Conservation (phyloP, 1,284 basidiomycete species). For the Cutaneotrichosporon dermatis region DNA sequence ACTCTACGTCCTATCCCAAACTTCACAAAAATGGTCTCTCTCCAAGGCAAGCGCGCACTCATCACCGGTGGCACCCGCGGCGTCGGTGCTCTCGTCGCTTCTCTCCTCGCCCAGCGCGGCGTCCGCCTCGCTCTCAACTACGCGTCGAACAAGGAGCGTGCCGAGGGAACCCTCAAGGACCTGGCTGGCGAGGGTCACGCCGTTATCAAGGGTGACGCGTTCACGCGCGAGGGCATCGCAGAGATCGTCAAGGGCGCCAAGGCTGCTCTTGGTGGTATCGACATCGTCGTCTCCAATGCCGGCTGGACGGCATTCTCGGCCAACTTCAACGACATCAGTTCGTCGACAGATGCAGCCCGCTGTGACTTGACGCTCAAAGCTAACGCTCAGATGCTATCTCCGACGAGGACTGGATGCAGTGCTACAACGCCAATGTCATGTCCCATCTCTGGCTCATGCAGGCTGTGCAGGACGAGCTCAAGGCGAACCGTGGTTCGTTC, state of each 20-base stretch:
- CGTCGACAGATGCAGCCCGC: not conserved
- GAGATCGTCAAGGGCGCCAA: conserved; percentile 14
- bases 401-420: conserved; percentile 24
- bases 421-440: conserved; percentile 24
- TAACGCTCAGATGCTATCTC: conserved; percentile 2
- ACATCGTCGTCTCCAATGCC: conserved; percentile 24
- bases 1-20: no score
- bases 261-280: conserved; percentile 20
- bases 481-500: conserved; percentile 17
- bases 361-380: not conserved
- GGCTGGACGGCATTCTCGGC: conserved; percentile 27
- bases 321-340: conserved; percentile 21
- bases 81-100: conserved; percentile 19
- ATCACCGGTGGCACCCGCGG: conserved; percentile 28
- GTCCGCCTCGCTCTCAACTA: conserved; percentile 24
- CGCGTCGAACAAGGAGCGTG: conserved; percentile 16
- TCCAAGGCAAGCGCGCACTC: conserved; percentile 24
- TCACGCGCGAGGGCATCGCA: conserved; percentile 21
- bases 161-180: conserved; percentile 15
- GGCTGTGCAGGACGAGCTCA: conserved; percentile 17
- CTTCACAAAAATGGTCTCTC: conserved; percentile 13
- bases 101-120: conserved; percentile 20
- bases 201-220: conserved; percentile 22
- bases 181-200: conserved; percentile 20
- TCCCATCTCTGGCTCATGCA: conserved; percentile 28